Conservation (phyloP, 192 early-diverging fungal genomes). For the Umbelopsis isabellina region DNA sequence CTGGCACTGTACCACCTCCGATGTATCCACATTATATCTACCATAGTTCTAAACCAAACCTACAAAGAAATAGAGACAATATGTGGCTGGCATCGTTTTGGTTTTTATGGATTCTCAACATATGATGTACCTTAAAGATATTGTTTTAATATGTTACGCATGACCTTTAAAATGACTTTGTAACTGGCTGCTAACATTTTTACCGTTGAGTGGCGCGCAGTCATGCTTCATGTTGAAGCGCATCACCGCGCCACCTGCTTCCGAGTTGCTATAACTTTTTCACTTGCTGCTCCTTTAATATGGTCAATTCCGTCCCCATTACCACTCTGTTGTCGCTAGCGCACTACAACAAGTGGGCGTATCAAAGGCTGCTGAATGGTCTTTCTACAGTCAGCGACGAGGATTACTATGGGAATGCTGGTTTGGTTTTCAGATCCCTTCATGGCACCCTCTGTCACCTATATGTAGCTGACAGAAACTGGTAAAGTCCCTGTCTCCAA, state of each 20-base stretch:
- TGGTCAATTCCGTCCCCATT: slow-evolving; percentile 4
- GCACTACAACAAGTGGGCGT: neutral
- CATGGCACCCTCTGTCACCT: slow-evolving; percentile 1
- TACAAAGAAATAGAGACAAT: too few species aligned
- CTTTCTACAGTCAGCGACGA: neutral
- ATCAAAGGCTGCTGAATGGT: neutral
- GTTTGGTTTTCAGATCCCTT: slow-evolving; percentile 9
- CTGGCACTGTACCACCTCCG: too few species aligned
- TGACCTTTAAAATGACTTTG: too few species aligned
- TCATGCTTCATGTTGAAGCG: too few species aligned
- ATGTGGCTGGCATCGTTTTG: too few species aligned
- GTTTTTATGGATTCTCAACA: too few species aligned
- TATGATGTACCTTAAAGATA: too few species aligned
- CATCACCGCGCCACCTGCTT: neutral
- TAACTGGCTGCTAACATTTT: too few species aligned
- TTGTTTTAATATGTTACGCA: too few species aligned
- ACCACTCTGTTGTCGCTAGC: neutral
- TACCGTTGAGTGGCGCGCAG: too few species aligned
- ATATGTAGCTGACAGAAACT: neutral
- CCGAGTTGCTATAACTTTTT: neutral
- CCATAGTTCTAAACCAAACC: too few species aligned
- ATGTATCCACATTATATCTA: too few species aligned
- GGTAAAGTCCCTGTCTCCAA: neutral
- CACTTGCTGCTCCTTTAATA: neutral
- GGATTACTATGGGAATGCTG: slow-evolving; percentile 7